Base-by-base conservation (phyloP, 306 rosid genomes). In the Acacia crassicarpa region DNA sequence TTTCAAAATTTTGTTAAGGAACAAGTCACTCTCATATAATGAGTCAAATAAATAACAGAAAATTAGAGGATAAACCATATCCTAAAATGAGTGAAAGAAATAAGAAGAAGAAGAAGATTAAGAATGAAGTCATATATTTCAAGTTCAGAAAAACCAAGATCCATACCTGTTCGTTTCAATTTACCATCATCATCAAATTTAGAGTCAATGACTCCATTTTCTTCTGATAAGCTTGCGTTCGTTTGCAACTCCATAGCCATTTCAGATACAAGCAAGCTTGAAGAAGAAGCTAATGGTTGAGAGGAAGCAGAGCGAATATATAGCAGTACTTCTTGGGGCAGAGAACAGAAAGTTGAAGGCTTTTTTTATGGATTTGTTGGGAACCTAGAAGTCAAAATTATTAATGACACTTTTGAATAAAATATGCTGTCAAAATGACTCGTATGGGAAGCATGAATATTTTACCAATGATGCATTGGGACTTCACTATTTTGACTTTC, bases 131-230 rank as follows among this genome's bases (percentile, higher is more conserved):
- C 19, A 4, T 58, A 58, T 58, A 12, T 13, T 15, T 30, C 3
- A 27, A 63, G 69, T 6, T 30, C 0, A 30, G 69, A 30, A 40
- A 63, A 63, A 63, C 1, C 2, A 63, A 14, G 41, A 63, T 40
- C 14, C 13, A 35, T 78, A 87, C 91, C 90, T 73, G 80, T 86
- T 11, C 91, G 61, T 80, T 84, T 84, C 40, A 32, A 0, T 44
- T 9, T 75, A 44, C 90, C 90, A 35, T 89, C 92, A 16, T 89
- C 92, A 51, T 89, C 92, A 32, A 53, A 40, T 71, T 82, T 83
- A 40, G 81, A 58, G 63, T 59, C 20, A 30, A 3, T 41, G 4
- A 16, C 66, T 16, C 45, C 77, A 74, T 74, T 74, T 54, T 6
- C 53, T 9, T 54, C 8, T 83, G 73, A 76, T 3, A 75, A 23